Conservation (phyloP, 2,329 filamentous ascomycete genomes). For the Calonectria honghensis region DNA sequence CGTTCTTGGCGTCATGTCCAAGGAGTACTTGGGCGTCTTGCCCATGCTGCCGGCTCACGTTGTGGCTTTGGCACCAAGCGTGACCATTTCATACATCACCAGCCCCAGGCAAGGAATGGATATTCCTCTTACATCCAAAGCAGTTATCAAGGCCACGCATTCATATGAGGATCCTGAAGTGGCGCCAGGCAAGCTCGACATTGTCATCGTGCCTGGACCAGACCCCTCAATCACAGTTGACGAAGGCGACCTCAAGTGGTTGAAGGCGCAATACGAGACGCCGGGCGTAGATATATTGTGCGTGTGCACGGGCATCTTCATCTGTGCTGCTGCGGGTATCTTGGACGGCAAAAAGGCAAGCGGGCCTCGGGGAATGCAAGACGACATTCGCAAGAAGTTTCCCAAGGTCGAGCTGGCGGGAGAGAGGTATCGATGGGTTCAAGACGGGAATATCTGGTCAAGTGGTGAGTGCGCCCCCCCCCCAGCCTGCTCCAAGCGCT, state of each 20-base stretch:
- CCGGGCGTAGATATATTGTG: slow-evolving; percentile 68
- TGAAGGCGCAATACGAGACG: slow-evolving; percentile 63
- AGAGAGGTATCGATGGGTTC: slow-evolving; percentile 68
- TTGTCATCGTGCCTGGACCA: slow-evolving; percentile 71
- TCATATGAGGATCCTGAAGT: slow-evolving; percentile 67
- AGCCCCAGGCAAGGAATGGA: slow-evolving; percentile 58
- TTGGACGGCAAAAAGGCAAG: slow-evolving; percentile 67
- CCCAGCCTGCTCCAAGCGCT: background rate
- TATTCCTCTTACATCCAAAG: slow-evolving; percentile 65
- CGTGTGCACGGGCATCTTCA: slow-evolving; percentile 70
- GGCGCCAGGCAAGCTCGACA: slow-evolving; percentile 69
- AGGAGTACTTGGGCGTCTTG: slow-evolving; percentile 64
- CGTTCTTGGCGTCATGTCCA: slow-evolving; percentile 67
- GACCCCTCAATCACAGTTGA: slow-evolving; percentile 62
- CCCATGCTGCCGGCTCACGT: slow-evolving; percentile 61
- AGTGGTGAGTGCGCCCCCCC: slow-evolving; percentile 64
- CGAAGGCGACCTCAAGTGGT: slow-evolving; percentile 63
- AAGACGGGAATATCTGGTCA: slow-evolving; percentile 73
- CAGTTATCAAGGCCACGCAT: slow-evolving; percentile 64
- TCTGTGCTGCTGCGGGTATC: slow-evolving; percentile 70
- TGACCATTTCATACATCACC: slow-evolving; percentile 69
- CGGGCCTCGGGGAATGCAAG: slow-evolving; percentile 68
- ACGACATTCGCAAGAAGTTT: slow-evolving; percentile 61
- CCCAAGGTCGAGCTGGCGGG: slow-evolving; percentile 66
- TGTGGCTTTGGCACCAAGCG: slow-evolving; percentile 63